These are phyloP conservation scores for Chenopodium formosanum DNA, from an alignment of 148 eudicot genomes.

Conservation along the genomic window DNA sequence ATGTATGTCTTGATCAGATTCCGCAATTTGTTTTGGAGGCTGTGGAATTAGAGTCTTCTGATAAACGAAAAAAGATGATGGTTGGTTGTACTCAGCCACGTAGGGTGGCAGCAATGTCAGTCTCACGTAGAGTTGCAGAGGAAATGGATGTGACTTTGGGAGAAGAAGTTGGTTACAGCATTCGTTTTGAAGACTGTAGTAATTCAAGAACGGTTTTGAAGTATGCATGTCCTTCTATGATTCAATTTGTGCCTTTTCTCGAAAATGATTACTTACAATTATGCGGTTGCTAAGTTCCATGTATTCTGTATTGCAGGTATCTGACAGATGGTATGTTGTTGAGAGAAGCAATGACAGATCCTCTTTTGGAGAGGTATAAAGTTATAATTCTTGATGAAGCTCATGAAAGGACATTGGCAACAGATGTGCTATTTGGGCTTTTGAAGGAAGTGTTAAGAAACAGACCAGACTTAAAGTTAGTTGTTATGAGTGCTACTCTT, in stretches of 20 bases:
- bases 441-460: slow-evolving; percentile 77
- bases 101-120: slow-evolving; percentile 99
- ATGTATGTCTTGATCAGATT: slow-evolving; percentile 46
- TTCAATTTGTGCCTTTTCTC: background rate
- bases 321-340: slow-evolving; percentile 94
- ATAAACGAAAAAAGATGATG: slow-evolving; percentile 67
- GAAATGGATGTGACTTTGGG: slow-evolving; percentile 98
- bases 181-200: slow-evolving; percentile 91
- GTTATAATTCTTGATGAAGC: slow-evolving; percentile 94
- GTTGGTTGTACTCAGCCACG: slow-evolving; percentile 95
- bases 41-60: slow-evolving; percentile 60
- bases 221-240: slow-evolving; percentile 33
- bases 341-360: slow-evolving; percentile 97
- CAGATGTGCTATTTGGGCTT: slow-evolving; percentile 88
- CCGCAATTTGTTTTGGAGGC: slow-evolving; percentile 97
- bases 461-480: slow-evolving; percentile 75
- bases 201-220: slow-evolving; percentile 73
- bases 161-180: slow-evolving; percentile 94
- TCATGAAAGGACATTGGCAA: slow-evolving; percentile 88
- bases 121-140: slow-evolving; percentile 91
- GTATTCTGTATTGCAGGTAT: slow-evolving; percentile 45
- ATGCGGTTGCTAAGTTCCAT: slow-evolving; percentile 3
- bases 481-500: slow-evolving; percentile 96
- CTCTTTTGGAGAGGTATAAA: slow-evolving; percentile 76
- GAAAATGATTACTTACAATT: background rate